Base-by-base conservation (phyloP, 805 yeast species). In the Candida maris region DNA sequence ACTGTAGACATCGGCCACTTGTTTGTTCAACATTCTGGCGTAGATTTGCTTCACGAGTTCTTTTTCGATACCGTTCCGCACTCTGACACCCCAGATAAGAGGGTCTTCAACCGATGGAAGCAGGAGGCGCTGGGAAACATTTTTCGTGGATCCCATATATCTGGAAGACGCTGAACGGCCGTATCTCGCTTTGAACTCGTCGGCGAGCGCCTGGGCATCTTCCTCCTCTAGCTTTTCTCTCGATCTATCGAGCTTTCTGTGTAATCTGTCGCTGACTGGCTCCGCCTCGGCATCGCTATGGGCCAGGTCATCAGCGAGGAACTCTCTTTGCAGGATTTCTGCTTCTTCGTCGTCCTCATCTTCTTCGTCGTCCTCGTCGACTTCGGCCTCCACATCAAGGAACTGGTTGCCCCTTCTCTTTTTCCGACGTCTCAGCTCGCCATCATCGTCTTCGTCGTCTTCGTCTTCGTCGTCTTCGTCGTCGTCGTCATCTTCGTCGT, bases 321-420 rank as follows among this genome's bases (percentile, higher is more conserved):
- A 85, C 54, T 87, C 91, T 57, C 83, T 94, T 52, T 87, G 77
- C 30, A 83, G 77, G 20, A 85, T 65, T 45, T 85, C 97, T n/a
- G 94, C 89, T 49, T 83, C 97, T 45, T 91, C 97, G 32, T 88
- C 97, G 43, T 89, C 97, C 44, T 87, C 91, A 20, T 80, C 78
- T 28, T 84, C 94, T 48, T 91, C 97, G 37, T 93, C 97, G 48
- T 93, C 97, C 43, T 91, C 97, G 61, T 91, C 95, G 39, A 93
- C 98, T 61, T 91, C 97, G 41, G 97, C 98, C 70, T 93, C 97
- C 37, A 93, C 95, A 85, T 93, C 98, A 64, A 93, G 73, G 62
- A 88, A 93, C 70, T 84, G 89, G 61, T 91, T 91, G 41, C 85
- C 73, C 53, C 75, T 65, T 55, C 71, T 66, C 44, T 67, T 72